These are phyloP conservation scores for Microcyclospora pomicola DNA, from an alignment of 2,329 filamentous ascomycete species.

Conservation along the genomic window DNA sequence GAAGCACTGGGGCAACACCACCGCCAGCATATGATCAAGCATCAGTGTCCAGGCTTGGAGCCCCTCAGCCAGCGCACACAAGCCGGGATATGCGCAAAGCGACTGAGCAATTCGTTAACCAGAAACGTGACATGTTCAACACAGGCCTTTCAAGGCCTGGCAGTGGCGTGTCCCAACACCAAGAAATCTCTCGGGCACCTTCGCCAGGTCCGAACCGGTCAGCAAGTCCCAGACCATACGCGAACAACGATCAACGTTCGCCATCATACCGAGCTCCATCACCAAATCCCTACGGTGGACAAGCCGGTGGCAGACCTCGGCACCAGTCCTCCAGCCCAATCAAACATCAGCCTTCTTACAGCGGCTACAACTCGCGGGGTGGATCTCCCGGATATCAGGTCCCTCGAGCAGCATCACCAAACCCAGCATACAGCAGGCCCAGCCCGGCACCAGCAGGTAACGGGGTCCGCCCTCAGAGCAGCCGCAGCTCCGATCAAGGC, in stretches of 20 bases:
- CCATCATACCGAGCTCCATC: constrained; percentile 37
- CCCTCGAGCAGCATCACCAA: constrained; percentile 26
- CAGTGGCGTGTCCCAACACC: constrained; percentile 16
- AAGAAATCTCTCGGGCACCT: constrained; percentile 15
- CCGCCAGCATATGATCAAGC: constrained; percentile 73
- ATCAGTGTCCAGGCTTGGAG: constrained; percentile 64
- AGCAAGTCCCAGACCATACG: constrained; percentile 43
- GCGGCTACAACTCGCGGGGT: constrained; percentile 24
- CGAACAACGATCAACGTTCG: constrained; percentile 25
- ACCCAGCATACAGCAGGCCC: constrained; percentile 25
- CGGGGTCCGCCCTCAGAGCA: constrained; percentile 25
- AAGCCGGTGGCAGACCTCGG: constrained; percentile 19
- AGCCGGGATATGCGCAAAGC: constrained; percentile 92
- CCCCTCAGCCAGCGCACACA: constrained; percentile 83
- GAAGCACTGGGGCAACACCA: constrained; percentile 51
- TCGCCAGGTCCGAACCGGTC: constrained; percentile 40
- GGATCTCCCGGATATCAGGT: constrained; percentile 27
- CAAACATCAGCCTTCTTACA: constrained; percentile 25
- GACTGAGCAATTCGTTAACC: constrained; percentile 72
- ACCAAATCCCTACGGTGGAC: constrained; percentile 48
- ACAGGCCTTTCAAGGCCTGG: constrained; percentile 14
- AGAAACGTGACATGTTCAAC: constrained; percentile 68
- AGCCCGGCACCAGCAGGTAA: constrained; percentile 16
- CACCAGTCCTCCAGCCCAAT: constrained; percentile 29
- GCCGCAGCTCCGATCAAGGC: constrained; percentile 27